Evolutionary conservation across 768 basidiomycete species (phyloP).

Genomic region (Gymnopilus dilepis): DNA sequence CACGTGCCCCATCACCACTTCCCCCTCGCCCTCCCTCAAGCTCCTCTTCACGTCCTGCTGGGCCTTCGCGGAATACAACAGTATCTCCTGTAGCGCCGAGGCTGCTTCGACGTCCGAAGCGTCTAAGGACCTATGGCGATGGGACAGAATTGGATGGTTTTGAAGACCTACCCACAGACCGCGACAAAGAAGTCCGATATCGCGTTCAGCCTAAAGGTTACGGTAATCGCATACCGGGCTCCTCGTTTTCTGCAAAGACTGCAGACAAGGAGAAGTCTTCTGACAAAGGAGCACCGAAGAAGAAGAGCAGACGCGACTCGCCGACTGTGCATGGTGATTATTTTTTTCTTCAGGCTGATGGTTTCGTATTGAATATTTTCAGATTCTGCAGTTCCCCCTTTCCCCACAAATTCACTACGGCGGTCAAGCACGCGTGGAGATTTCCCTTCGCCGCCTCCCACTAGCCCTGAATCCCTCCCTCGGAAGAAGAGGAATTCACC

Average conservation of each 20-base stretch:
- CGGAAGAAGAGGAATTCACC: constrained; percentile 66
- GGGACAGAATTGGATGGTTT: constrained; percentile 90
- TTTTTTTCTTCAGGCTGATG: constrained; percentile 3
- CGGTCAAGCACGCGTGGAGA: constrained; percentile 62
- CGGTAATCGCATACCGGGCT: constrained; percentile 66
- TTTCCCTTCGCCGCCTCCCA: constrained; percentile 45
- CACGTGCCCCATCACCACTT: constrained; percentile 63
- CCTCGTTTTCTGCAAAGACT: constrained; percentile 47
- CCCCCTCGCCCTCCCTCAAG: constrained; percentile 66
- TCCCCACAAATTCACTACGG: constrained; percentile 57
- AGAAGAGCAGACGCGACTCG: constrained; percentile 56
- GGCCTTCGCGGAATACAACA: constrained; percentile 31
- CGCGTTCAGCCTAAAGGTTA: constrained; percentile 76
- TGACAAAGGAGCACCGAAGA: constrained; percentile 63
- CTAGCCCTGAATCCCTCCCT: constrained; percentile 37
- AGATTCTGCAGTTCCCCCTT: constrained; percentile 35
- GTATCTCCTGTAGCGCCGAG: constrained; percentile 56
- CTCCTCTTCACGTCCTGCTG: constrained; percentile 43
- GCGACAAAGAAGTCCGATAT: constrained; percentile 79
- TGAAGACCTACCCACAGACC: constrained; percentile 86
- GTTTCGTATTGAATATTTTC: constrained; percentile 12
- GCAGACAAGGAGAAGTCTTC: constrained; percentile 35
- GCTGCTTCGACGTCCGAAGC: constrained; percentile 78
- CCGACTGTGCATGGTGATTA: constrained; percentile 50
- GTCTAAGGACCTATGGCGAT: constrained; percentile 77